phyloP scores from a whole-genome alignment of 108 stramenopile genomes.

The Pinguiococcus pyrenoidosus region DNA sequence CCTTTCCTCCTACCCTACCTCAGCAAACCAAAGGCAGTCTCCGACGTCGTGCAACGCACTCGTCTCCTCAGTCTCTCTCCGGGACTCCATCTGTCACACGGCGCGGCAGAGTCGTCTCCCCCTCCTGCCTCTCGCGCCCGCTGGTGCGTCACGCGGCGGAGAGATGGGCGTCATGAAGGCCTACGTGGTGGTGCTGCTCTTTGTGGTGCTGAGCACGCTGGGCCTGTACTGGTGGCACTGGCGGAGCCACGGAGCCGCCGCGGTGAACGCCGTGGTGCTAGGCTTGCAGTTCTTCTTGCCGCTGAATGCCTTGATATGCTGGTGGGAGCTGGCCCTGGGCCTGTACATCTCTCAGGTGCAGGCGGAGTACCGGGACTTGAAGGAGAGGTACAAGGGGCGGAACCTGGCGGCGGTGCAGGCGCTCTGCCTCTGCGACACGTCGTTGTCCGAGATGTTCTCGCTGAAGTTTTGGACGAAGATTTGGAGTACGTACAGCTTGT shows the following conservation, averaged over 20 bases:
- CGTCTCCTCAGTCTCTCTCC: too few species aligned
- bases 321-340: constrained; percentile 57
- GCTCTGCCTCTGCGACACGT: constrained; percentile 48
- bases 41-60: too few species aligned
- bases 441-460: constrained; percentile 35
- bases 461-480: constrained; percentile 45
- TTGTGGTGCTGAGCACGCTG: constrained; percentile 2
- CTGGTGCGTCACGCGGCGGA: too few species aligned
- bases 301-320: constrained; percentile 58
- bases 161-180: too few species aligned
- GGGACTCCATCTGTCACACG: too few species aligned
- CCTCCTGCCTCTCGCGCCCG: too few species aligned
- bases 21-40: too few species aligned
- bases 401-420: constrained; percentile 32
- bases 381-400: constrained; percentile 37
- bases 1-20: too few species aligned
- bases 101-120: too few species aligned
- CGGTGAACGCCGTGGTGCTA: constrained; percentile 7
- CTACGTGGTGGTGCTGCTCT: constrained; percentile 1
- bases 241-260: neutral
- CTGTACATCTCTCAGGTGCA: constrained; percentile 46
- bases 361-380: constrained; percentile 41
- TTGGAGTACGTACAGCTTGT: constrained; percentile 65
- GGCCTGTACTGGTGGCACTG: constrained; percentile 7
- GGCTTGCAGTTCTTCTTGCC: constrained; percentile 59